A percentile compares a stretch with the other conserved stretches of the same genome.
Conservation (phyloP, 2,329 filamentous ascomycete species). For the Graphiopsis chlorocephala region DNA sequence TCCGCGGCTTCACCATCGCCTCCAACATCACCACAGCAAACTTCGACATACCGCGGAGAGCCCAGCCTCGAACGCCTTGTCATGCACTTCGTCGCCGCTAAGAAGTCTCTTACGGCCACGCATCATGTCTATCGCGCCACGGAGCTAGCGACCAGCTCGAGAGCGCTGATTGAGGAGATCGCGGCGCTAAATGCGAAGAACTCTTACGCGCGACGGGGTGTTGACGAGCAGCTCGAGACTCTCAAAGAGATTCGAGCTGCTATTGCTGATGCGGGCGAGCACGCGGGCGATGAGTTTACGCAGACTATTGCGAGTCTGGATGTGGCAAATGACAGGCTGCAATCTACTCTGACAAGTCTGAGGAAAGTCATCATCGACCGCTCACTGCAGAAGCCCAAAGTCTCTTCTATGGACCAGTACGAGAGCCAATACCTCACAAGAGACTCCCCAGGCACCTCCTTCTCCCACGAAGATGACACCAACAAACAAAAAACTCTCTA, state of each 20-base stretch:
- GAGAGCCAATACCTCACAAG: not conserved
- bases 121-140: constrained; percentile 77
- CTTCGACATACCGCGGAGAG: constrained; percentile 39
- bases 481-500: constrained; percentile 58
- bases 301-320: constrained; percentile 52
- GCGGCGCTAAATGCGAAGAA: constrained; percentile 63
- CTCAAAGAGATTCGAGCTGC: constrained; percentile 44
- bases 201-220: constrained; percentile 40
- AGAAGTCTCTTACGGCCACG: constrained; percentile 78
- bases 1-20: constrained; percentile 34
- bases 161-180: constrained; percentile 72
- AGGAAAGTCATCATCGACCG: constrained; percentile 63
- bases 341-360: constrained; percentile 64
- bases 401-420: constrained; percentile 20
- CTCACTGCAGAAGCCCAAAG: constrained; percentile 55
- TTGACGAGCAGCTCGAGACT: constrained; percentile 45
- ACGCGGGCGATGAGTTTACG: constrained; percentile 46
- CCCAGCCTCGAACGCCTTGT: constrained; percentile 72
- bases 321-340: constrained; percentile 61
- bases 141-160: constrained; percentile 75
- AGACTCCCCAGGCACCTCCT: not conserved
- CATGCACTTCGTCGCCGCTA: constrained; percentile 78
- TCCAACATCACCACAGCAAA: constrained; percentile 38
- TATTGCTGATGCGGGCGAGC: constrained; percentile 41
- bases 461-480: constrained; percentile 10